Conservation (phyloP, 2,329 filamentous ascomycete species). For the Ceratocystis smalleyi region DNA sequence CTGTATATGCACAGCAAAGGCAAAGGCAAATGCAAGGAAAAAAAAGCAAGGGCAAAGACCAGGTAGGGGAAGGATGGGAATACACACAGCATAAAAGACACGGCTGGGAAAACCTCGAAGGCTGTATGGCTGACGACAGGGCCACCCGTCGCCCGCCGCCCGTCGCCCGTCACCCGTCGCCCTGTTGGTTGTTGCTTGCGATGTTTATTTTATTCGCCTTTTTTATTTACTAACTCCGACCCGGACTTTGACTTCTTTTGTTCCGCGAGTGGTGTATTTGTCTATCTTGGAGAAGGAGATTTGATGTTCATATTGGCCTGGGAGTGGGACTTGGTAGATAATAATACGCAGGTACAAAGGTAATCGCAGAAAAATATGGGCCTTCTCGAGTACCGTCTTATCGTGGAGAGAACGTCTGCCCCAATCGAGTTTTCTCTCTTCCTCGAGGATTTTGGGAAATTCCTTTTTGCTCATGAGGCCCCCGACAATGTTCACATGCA, state of each 20-base stretch:
- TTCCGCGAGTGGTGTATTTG: background rate
- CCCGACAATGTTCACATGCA: background rate
- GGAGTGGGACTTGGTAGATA: background rate
- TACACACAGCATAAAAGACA: background rate
- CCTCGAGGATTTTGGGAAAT: background rate
- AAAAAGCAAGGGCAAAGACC: background rate
- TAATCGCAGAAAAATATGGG: background rate
- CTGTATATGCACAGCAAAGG: background rate
- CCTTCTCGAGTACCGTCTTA: background rate
- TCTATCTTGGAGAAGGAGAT: background rate
- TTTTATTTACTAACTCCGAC: too few relatives aligned
- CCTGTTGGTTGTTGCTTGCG: too few relatives aligned
- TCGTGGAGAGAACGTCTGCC: background rate
- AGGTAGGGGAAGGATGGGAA: background rate
- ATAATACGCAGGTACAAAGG: background rate
- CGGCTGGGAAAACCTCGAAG: background rate
- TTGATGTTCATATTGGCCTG: background rate
- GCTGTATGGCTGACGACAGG: too few relatives aligned
- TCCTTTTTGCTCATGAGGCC: background rate
- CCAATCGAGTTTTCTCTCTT: background rate
- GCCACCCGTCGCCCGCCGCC: too few relatives aligned
- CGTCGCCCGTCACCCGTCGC: too few relatives aligned
- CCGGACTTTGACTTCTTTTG: background rate
- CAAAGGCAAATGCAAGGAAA: too few relatives aligned
- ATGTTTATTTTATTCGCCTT: too few relatives aligned